Evolutionary conservation across 2,329 filamentous ascomycete genomes (phyloP).

Genomic region (Colletotrichum sp.): DNA sequence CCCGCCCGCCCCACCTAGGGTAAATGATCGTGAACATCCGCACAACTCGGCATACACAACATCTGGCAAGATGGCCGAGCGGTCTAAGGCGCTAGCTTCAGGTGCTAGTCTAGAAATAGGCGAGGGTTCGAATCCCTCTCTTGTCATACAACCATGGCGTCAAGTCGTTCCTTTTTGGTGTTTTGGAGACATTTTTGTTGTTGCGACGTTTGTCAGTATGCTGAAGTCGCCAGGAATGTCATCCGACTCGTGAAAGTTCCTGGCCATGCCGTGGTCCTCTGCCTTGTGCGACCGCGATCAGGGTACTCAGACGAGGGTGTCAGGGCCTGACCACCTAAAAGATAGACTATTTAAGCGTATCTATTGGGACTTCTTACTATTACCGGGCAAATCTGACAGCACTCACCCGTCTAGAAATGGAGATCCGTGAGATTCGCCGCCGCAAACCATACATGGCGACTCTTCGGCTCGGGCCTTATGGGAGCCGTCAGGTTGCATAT

Average conservation of each 20-base stretch:
- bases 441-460: no score
- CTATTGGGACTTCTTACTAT: fast-evolving
- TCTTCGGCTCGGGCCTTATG: background rate
- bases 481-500: fast-evolving
- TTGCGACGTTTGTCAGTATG: background rate
- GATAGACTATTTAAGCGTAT: background rate
- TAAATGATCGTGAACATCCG: background rate
- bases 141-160: background rate
- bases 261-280: fast-evolving
- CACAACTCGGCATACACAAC: background rate
- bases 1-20: background rate
- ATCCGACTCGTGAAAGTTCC: background rate
- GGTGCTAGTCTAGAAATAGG: conserved; percentile 2
- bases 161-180: background rate
- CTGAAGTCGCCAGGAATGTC: background rate
- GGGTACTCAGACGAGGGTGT: background rate
- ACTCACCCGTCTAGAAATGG: background rate
- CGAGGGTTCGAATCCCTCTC: background rate
- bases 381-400: background rate
- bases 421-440: background rate
- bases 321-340: background rate
- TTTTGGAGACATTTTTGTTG: background rate
- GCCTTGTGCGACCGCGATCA: background rate
- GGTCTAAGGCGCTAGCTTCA: conserved; percentile 11
- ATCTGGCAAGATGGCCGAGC: conserved; percentile 5